Conservation (phyloP, 257 asterid genomes). For the Fraxinus pennsylvanica region DNA sequence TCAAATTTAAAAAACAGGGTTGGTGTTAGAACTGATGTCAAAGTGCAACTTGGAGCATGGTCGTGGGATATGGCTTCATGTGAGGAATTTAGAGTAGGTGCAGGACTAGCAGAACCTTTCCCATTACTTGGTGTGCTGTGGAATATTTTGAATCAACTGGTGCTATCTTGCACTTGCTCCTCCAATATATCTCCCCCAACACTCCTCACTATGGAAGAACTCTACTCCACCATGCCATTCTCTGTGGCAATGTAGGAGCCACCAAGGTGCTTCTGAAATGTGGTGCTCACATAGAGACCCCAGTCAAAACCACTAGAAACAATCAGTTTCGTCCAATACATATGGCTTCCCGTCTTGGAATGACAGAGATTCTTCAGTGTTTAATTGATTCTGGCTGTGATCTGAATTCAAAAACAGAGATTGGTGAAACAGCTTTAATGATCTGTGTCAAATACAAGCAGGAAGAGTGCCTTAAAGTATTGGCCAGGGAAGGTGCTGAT, state of each 20-base stretch:
- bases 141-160: conserved; percentile 81
- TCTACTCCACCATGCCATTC: conserved; percentile 78
- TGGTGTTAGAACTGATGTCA: conserved; percentile 59
- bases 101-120: conserved; percentile 80
- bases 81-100: conserved; percentile 82
- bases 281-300: conserved; percentile 52
- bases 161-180: conserved; percentile 61
- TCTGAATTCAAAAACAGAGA: conserved; percentile 47
- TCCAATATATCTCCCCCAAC: conserved; percentile 42
- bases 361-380: conserved; percentile 44
- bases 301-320: conserved; percentile 50
- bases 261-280: conserved; percentile 49
- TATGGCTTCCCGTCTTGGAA: conserved; percentile 72
- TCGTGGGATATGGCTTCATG: conserved; percentile 82
- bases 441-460: conserved; percentile 48
- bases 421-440: conserved; percentile 72
- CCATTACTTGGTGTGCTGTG: conserved; percentile 80
- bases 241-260: conserved; percentile 59
- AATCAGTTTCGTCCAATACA: conserved; percentile 58
- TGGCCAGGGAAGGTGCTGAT: conserved; percentile 73
- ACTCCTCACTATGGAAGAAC: conserved; percentile 54
- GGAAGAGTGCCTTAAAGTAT: conserved; percentile 56
- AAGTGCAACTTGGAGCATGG: conserved; percentile 81
- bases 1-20: conserved; percentile 39
- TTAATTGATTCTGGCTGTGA: conserved; percentile 62